phyloP scores from a whole-genome alignment of 2,329 filamentous ascomycete species.

The Diaporthe vexans region DNA sequence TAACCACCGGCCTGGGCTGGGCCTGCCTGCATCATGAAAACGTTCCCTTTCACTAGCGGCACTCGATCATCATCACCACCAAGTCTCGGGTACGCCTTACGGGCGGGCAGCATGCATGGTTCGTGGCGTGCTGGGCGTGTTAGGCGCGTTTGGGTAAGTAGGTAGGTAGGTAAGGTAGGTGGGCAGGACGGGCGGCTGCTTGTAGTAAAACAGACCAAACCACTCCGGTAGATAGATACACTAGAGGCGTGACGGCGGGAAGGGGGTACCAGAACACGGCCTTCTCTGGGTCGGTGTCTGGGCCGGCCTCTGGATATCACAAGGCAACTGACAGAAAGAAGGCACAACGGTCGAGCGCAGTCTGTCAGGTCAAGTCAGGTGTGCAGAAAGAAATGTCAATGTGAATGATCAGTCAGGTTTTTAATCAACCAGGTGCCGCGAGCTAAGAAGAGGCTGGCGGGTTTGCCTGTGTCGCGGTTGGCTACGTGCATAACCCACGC shows the following conservation, averaged over 20 bases:
- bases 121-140: no score
- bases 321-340: no score
- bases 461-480: background rate
- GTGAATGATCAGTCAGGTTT: slow-evolving; percentile 4
- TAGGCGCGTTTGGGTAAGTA: no score
- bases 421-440: background rate
- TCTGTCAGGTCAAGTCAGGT: background rate
- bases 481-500: slow-evolving; percentile 14
- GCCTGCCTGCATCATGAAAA: slow-evolving; percentile 3
- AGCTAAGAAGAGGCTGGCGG: background rate
- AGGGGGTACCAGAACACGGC: slow-evolving; percentile 1
- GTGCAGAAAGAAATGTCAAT: background rate
- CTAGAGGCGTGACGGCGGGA: background rate
- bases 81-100: background rate
- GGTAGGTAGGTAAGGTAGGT: no score
- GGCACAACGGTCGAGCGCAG: background rate
- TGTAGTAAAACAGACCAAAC: background rate
- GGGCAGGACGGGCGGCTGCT: background rate
- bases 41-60: background rate
- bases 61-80: background rate
- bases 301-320: background rate
- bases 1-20: background rate
- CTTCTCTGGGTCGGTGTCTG: background rate
- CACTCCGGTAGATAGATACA: background rate
- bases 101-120: background rate